These are phyloP conservation scores for Emmonsiellopsis sp. DNA, from an alignment of 2,329 filamentous ascomycete species.

Conservation along the genomic window DNA sequence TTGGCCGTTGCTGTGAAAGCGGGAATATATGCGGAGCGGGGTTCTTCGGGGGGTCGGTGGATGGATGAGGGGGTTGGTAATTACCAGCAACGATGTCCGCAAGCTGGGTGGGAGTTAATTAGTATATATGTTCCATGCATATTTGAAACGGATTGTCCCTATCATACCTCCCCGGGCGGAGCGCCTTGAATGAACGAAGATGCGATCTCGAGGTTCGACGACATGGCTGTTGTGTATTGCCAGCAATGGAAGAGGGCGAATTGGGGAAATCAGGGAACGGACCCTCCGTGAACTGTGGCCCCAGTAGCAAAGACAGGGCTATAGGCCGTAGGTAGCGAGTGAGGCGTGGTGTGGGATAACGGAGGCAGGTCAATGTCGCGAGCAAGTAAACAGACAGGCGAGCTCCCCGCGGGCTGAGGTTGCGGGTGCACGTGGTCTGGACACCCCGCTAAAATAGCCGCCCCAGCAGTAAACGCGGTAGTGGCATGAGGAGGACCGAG, in stretches of 20 bases:
- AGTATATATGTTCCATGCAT: slow-evolving; percentile 16
- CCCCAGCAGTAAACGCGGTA: not conserved
- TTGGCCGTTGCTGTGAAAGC: not conserved
- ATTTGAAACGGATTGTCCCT: not conserved
- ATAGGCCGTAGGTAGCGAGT: too few species aligned
- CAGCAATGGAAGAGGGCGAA: not conserved
- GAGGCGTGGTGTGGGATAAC: too few species aligned
- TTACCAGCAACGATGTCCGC: slow-evolving; percentile 80
- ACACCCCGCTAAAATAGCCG: not conserved
- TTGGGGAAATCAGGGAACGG: not conserved
- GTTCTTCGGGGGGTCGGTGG: slow-evolving; percentile 5
- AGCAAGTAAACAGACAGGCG: not conserved
- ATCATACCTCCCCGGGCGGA: slow-evolving; percentile 81
- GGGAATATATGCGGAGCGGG: not conserved
- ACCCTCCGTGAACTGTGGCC: too few species aligned
- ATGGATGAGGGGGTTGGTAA: slow-evolving; percentile 7
- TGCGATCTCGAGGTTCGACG: slow-evolving; percentile 50
- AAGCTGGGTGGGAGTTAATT: slow-evolving; percentile 47
- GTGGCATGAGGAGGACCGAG: not conserved
- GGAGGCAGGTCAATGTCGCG: not conserved
- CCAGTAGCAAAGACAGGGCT: too few species aligned
- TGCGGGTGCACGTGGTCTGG: not conserved
- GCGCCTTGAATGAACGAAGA: slow-evolving; percentile 89
- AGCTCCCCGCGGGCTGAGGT: not conserved
- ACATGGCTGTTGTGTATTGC: slow-evolving; percentile 22